Percentiles rank a stretch among this genome's conserved stretches.
Evolutionary conservation across 257 asterid genomes (phyloP).

Genomic region (Solanum medicagineum): DNA sequence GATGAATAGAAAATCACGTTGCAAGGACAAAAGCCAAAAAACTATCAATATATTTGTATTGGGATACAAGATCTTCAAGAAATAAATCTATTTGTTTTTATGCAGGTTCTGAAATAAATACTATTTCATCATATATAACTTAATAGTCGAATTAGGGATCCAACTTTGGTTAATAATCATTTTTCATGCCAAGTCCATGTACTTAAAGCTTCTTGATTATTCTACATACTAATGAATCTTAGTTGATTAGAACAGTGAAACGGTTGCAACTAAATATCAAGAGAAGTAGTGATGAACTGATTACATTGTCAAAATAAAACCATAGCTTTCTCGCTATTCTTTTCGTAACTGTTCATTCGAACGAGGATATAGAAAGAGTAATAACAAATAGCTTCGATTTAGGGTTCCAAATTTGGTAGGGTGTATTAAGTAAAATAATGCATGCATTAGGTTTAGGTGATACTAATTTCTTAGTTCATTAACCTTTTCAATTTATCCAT

Average conservation of each 20-base stretch:
- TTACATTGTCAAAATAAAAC: not conserved
- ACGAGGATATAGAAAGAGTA: not conserved
- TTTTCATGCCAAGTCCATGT: not conserved
- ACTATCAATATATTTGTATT: not conserved
- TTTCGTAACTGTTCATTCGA: not conserved
- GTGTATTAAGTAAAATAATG: not conserved
- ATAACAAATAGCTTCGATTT: not conserved
- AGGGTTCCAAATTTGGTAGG: not conserved
- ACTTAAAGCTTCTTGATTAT: not conserved
- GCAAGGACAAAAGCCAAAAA: not conserved
- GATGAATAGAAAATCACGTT: not conserved
- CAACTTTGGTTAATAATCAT: not conserved
- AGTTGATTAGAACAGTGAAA: not conserved
- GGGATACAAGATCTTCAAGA: not conserved
- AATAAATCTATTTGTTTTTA: not conserved
- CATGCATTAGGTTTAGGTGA: not conserved
- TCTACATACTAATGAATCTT: not conserved
- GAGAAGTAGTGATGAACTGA: not conserved
- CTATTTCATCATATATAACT: not conserved
- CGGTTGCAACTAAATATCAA: not conserved
- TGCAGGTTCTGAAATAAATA: not conserved
- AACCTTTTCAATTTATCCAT: too few species aligned
- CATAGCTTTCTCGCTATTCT: not conserved
- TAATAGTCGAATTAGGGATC: not conserved
- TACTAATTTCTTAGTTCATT: not conserved